Percentiles rank a stretch among this genome's conserved stretches.
phyloP scores from a whole-genome alignment of 371 early-diverging fungal genomes.

The Mucor piriformis region DNA sequence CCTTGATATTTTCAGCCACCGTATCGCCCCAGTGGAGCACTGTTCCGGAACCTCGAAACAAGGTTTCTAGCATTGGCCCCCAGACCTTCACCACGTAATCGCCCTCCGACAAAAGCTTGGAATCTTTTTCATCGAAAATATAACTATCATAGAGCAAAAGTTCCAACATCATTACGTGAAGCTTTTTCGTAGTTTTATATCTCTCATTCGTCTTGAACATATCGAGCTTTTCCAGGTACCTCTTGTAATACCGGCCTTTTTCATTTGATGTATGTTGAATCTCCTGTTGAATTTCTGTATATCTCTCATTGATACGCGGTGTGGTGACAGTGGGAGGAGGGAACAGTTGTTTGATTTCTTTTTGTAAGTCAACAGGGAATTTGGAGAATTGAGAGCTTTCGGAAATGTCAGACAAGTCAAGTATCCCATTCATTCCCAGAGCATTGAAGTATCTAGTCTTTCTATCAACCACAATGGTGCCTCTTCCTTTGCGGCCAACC shows the following conservation, averaged over 20 bases:
- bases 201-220: not conserved
- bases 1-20: conserved; percentile 12
- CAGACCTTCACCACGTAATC: conserved; percentile 16
- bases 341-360: conserved; percentile 4
- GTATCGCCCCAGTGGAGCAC: conserved; percentile 13
- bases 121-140: conserved; percentile 11
- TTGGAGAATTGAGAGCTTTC: conserved; percentile 10
- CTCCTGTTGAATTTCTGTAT: conserved; percentile 11
- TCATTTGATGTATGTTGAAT: conserved; percentile 2
- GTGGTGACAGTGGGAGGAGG: conserved; percentile 5
- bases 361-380: conserved; percentile 4
- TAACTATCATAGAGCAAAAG: conserved; percentile 12
- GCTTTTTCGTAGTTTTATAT: conserved; percentile 9
- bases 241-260: conserved; percentile 9
- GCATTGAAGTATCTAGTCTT: conserved; percentile 12
- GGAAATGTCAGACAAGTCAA: conserved; percentile 8
- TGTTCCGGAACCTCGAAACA: not conserved
- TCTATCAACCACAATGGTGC: conserved; percentile 6
- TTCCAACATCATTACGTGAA: conserved; percentile 7
- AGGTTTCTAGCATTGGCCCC: conserved; percentile 10
- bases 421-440: conserved; percentile 11
- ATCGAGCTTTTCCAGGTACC: conserved; percentile 8
- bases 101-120: conserved; percentile 14
- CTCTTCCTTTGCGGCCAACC: conserved; percentile 10
- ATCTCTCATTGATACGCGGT: not conserved